Evolutionary conservation across 2,329 filamentous ascomycete species (phyloP).

Genomic region (Xylaria sp.): DNA sequence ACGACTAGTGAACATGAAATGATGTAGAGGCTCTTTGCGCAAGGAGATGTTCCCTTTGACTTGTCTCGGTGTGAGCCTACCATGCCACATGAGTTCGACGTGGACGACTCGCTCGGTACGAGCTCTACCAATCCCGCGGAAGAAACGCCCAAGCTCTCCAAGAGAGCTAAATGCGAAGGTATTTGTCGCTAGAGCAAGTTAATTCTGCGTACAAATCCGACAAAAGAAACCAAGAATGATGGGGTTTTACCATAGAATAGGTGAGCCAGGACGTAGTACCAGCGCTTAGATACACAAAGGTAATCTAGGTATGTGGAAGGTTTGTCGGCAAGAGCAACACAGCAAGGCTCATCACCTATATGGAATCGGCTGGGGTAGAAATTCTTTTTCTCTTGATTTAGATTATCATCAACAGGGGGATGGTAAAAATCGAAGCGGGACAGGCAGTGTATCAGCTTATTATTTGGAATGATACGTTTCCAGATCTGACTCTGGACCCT

Average conservation of each 20-base stretch:
- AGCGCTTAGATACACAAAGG: conserved; percentile 49
- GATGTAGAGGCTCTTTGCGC: conserved; percentile 45
- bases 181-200: conserved; percentile 41
- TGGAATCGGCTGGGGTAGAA: conserved; percentile 48
- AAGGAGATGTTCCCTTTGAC: conserved; percentile 38
- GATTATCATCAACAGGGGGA: conserved; percentile 29
- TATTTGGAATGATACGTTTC: conserved; percentile 44
- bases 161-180: conserved; percentile 59
- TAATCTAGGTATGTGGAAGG: conserved; percentile 47
- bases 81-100: conserved; percentile 50
- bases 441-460: conserved; percentile 48
- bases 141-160: conserved; percentile 57
- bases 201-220: not conserved
- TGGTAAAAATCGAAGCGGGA: conserved; percentile 50
- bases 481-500: conserved; percentile 46
- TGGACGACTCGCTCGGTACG: conserved; percentile 51
- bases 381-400: not conserved
- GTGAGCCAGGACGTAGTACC: conserved; percentile 48
- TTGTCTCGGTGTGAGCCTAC: conserved; percentile 12
- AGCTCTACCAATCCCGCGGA: conserved; percentile 46
- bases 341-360: conserved; percentile 41
- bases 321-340: conserved; percentile 41
- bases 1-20: conserved; percentile 45
- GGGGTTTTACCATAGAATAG: conserved; percentile 50
- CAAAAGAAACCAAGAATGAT: not conserved